Evolutionary conservation across 1,284 basidiomycete species (phyloP), one percentile per base, ranked within the genome.

Genomic region (Malassezia psittaci): DNA sequence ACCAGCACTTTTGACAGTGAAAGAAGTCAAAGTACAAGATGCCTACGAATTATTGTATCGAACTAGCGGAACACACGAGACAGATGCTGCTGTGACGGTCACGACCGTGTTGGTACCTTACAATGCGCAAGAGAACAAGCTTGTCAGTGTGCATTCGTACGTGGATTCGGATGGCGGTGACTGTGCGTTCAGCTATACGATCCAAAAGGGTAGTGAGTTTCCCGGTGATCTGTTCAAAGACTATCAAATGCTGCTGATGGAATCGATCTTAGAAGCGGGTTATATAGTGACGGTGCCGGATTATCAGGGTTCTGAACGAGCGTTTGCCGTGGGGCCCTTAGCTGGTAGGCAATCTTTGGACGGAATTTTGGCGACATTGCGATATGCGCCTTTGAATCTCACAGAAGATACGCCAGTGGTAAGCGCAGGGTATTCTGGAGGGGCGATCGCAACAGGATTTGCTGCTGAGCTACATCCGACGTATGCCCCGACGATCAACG

Each of bases 211-310:
- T 5, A 42, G 37, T 29, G 5, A 24, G 1, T 46, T 13, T 13
- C 24, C 38, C 5, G 16, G 15, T 16, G 41, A 36, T 29, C 2
- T 32, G 10, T n/a, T 36, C 21, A 36, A 19, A 21, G 21, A 24
- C n/a, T 33, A 44, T 32, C 35, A 52, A 36, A 19, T 40, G 1
- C n/a, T 43, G 2, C 13, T 47, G 2, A 6, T 18, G 32, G 32
- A 34, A 3, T 19, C 37, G 16, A 34, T 39, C 29, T 44, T 55
- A 18, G 32, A 48, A 21, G 13, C 19, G 24, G 68, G 68, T 36
- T 68, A 65, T 56, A 63, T 65, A 42, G 62, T 68, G n/a, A 60
- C 65, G 10, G 52, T 62, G 3, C 37, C 68, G 10, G 69, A 72
- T 38, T 54, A 66, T 48, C 60, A 67, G 33, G 68, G 68, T 5